phyloP scores from a whole-genome alignment of 441 rosid species.

The Aquilaria agallochum region DNA sequence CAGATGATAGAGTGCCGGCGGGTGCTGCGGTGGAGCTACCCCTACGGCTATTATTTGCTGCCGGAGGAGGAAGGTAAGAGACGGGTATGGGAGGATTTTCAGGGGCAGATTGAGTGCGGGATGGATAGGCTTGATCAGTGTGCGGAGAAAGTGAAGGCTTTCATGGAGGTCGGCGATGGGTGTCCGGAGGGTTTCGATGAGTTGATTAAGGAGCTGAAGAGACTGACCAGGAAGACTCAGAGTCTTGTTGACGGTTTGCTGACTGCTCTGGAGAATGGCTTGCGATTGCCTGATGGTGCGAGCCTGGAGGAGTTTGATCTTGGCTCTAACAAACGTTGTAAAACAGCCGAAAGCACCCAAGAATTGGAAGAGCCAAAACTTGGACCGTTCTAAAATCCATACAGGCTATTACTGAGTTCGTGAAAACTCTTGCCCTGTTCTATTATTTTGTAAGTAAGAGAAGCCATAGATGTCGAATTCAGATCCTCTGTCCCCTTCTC shows the following conservation, averaged over 20 bases:
- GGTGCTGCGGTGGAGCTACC: conserved; percentile 76
- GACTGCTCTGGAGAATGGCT: conserved; percentile 11
- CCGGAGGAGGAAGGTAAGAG: conserved; percentile 21
- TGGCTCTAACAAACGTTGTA: too few relatives aligned
- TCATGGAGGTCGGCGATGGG: neutral
- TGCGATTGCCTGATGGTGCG: neutral
- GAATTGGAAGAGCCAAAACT: too few relatives aligned
- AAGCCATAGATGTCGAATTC: too few relatives aligned
- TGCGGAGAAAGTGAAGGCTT: conserved; percentile 10
- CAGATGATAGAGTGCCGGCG: conserved; percentile 79
- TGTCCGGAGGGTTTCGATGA: neutral
- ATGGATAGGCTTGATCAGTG: conserved; percentile 20
- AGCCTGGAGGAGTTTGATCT: too few relatives aligned
- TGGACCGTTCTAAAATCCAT: too few relatives aligned
- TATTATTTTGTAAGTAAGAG: too few relatives aligned
- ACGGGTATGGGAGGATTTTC: conserved; percentile 33
- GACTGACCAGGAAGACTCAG: conserved; percentile 6
- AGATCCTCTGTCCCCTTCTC: too few relatives aligned
- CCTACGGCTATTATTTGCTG: conserved; percentile 63
- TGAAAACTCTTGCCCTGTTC: too few relatives aligned
- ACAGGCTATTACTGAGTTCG: too few relatives aligned
- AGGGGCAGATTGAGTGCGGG: conserved; percentile 24
- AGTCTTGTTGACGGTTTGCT: conserved; percentile 10
- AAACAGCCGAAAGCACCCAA: too few relatives aligned
- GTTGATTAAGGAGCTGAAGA: conserved; percentile 2